A percentile compares a stretch with the other conserved stretches of the same genome.
phyloP scores from a whole-genome alignment of 1,139 yeast species.

The Suhomyces chickasaworum region DNA sequence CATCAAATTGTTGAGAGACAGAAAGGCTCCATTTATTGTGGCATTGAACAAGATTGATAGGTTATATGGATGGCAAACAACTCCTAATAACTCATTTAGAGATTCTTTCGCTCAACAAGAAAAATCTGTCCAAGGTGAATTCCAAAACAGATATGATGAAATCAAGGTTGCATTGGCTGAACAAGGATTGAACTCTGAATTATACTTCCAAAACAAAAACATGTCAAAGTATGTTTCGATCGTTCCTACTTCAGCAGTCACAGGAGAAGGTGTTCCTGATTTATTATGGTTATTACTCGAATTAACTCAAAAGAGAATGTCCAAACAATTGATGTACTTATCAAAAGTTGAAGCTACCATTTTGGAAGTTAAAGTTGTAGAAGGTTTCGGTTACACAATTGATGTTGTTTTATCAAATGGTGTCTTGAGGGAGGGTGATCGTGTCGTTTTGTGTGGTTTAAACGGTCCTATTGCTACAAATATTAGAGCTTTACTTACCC shows the following conservation, averaged over 20 bases:
- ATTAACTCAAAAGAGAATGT: conserved; percentile 97
- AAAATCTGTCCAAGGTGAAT: conserved; percentile 86
- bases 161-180: conserved; percentile 92
- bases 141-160: conserved; percentile 81
- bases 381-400: conserved; percentile 98
- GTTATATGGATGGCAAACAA: conserved; percentile 89
- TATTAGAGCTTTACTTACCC: conserved; percentile 93
- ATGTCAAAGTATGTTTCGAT: conserved; percentile 91
- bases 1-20: conserved; percentile 84
- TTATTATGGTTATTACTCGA: conserved; percentile 92
- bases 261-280: conserved; percentile 99
- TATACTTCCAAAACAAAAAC: conserved; percentile 93
- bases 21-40: conserved; percentile 97
- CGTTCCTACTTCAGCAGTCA: conserved; percentile 97
- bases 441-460: conserved; percentile 94
- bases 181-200: conserved; percentile 97
- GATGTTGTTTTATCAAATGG: conserved; percentile 98
- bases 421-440: conserved; percentile 89
- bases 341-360: conserved; percentile 94
- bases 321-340: conserved; percentile 95
- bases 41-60: conserved; percentile 98
- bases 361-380: conserved; percentile 96
- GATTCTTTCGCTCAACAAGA: conserved; percentile 84
- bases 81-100: conserved; percentile 92
- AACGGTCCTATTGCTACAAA: conserved; percentile 99